Base-by-base conservation (phyloP, 805 yeast species). In the Candida stauntonica region DNA sequence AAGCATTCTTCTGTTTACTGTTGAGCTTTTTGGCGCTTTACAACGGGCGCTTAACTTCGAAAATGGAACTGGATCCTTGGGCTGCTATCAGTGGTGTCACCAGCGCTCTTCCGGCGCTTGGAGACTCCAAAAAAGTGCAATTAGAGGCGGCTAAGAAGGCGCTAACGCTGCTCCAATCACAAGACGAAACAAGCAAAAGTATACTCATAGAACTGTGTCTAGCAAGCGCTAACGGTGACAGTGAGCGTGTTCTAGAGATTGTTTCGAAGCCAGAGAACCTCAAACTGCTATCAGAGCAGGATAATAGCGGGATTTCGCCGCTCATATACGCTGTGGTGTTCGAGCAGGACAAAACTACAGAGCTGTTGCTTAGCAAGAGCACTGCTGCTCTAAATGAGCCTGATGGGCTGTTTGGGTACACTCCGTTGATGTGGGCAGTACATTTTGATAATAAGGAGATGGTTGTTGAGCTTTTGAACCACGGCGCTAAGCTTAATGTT, bases 341-440 rank as follows among this genome's bases (percentile, higher is more conserved):
- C 47, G 67, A 73, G 42, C 66, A 78, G 26, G 51, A 59, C 8
- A 67, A 63, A 7, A 63, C 73, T 31, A 72, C 72, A 2, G 81
- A 79, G 30, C 26, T 45, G 13, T 14, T 45, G 5, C 21, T 45
- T 26, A 39, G 40, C 33, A 41, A 41, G 30, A 36, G 46, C 32
- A 34, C 39, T 3, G 37, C 35, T 12, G 32, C 35, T 2, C 14
- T 45, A n/a, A 41, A 45, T 24, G 42, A 32, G 27, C 39, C 44
- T 7, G 89, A 81, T 48, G 61, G 67, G 2, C 39, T 75, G 17
- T 55, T 73, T 17, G 68, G 73, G 3, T 79, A 76, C 58, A 73
- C 86, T 0, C 86, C 96, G 9, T 59, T 85, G 31, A 86, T 85
- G 93, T 86, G 95, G 95, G 89, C 94, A 1, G 76, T 86, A 3